These are phyloP conservation scores for Aspergillus uvarum DNA, from an alignment of 2,329 filamentous ascomycete species.

Conservation along the genomic window DNA sequence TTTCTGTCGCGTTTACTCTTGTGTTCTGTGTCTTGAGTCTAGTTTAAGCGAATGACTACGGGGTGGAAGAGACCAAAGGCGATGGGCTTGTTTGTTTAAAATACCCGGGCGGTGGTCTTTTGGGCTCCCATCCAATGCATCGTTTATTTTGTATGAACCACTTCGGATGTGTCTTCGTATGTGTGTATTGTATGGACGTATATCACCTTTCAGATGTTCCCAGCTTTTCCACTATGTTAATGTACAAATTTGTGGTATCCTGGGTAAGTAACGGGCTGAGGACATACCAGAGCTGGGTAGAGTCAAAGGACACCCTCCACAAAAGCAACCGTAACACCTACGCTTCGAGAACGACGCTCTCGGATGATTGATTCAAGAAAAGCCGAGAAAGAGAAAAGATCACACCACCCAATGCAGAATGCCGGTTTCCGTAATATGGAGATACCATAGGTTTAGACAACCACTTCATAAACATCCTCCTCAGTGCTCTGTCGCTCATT, in stretches of 20 bases:
- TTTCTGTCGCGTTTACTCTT: not conserved
- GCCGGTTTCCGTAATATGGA: not conserved
- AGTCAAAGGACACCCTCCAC: not conserved
- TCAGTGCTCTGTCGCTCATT: slow-evolving; percentile 52
- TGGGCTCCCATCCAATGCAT: not conserved
- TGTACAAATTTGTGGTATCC: not conserved
- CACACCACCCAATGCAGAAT: not conserved
- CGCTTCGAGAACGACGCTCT: not conserved
- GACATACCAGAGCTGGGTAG: not conserved
- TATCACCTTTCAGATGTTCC: not conserved
- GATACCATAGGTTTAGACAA: not conserved
- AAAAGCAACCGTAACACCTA: not conserved
- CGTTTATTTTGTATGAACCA: not conserved
- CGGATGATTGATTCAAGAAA: not conserved
- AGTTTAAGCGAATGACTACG: not conserved
- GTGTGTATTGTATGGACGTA: not conserved
- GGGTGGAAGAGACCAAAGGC: not conserved
- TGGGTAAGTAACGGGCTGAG: not conserved
- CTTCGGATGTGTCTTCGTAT: not conserved
- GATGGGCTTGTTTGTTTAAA: not conserved
- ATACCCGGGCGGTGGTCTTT: not conserved
- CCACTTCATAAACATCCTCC: slow-evolving; percentile 46
- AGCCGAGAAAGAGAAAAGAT: not conserved
- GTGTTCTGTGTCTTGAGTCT: not conserved
- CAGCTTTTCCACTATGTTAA: not conserved